Conservation (phyloP, 2,329 filamentous ascomycete species). For the Pestalotiopsis sp. region DNA sequence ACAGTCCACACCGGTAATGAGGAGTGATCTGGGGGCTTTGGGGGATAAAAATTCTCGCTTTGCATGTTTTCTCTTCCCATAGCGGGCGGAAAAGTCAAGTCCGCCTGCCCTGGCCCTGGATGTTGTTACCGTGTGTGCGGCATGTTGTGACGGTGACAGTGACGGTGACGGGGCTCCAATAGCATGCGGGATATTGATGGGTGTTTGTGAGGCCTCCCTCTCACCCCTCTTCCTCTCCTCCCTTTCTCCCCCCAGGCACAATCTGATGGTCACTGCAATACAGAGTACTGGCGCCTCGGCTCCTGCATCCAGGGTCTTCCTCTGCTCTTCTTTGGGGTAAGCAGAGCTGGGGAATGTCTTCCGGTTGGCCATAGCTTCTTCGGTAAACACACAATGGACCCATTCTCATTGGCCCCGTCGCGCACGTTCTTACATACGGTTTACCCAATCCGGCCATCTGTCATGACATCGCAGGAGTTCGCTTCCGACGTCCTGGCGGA, state of each 20-base stretch:
- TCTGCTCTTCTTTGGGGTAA: background rate
- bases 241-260: background rate
- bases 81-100: background rate
- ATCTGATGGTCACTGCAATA: background rate
- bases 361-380: background rate
- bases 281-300: background rate
- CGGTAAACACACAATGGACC: background rate
- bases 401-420: constrained; percentile 1
- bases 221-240: background rate
- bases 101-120: background rate
- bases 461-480: background rate
- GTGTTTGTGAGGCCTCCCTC: constrained; percentile 9
- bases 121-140: background rate
- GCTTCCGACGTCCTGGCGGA: background rate
- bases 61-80: background rate
- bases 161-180: background rate
- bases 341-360: background rate
- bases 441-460: constrained; percentile 5
- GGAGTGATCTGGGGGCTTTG: background rate
- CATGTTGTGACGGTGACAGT: background rate
- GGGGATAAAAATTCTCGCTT: constrained; percentile 4
- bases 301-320: constrained; percentile 1
- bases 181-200: background rate
- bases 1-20: background rate
- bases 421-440: background rate